Evolutionary conservation across 2,329 filamentous ascomycete species (phyloP), one percentile per base, ranked within the genome.

Genomic region (Metarhizium album): DNA sequence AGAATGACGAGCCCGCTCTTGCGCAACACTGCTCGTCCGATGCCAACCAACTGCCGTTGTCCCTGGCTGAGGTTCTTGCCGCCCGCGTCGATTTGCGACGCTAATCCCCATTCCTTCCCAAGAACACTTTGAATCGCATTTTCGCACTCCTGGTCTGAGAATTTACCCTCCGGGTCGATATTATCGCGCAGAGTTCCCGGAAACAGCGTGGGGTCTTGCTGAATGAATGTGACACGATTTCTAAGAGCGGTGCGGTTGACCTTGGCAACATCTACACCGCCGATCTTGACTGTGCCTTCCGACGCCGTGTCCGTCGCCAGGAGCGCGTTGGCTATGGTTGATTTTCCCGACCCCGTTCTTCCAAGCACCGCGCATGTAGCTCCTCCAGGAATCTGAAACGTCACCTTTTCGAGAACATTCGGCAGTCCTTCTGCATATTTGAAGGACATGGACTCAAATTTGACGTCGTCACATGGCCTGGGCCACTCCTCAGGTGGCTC

Each of bases 311-410:
- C 70, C 0, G 78, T 80, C 2, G 74, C 76, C 0, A 82, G 70
- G 1, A 84, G 69, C 2, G 76, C 76, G 29, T 83, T 74, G 2
- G 79, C 80, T 2, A 83, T 70, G 0, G 90, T 95, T 27, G 85
- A 90, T 68, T 96, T 96, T 16, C 90, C 90, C 0, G 87, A 93
- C 0, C 87, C 84, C 0, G 90, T 95, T 35, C 90, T 82, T 1
- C 90, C 90, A 1, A 91, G 83, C 5, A 95, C 79, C 0, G 78
- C 78, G 38, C 79, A 80, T 0, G 76, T 81, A 8, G 77, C 71
- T 1, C 78, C 77, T 3, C 76, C 77, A 0, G 86, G 86, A 48
- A 95, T 88, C 2, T 74, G 79, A 54, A 95, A 82, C 0, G 79
- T 81, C 27, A 94, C 73, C 43, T 83, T 72, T 7, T 74, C 70